Percentiles rank a stretch among this genome's conserved stretches.
phyloP scores from a whole-genome alignment of 371 early-diverging fungal genomes.

The Sporodiniella umbellata region DNA sequence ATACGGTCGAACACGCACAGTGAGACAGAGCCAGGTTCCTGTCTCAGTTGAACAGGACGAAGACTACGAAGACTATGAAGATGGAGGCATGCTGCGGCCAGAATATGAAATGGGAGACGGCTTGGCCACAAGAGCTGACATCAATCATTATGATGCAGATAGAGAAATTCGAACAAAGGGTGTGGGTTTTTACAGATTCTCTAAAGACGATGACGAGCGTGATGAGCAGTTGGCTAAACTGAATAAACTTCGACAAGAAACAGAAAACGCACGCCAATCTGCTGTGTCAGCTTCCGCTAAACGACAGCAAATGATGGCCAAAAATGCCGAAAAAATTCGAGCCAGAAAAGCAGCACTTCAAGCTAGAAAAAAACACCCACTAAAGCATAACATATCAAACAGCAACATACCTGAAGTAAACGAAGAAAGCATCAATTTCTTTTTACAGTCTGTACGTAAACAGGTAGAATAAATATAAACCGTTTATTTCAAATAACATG shows the following conservation, averaged over 20 bases:
- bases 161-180: constrained; percentile 70
- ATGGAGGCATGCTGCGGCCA: constrained; percentile 3
- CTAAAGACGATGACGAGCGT: constrained; percentile 67
- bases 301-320: constrained; percentile 45
- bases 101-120: constrained; percentile 10
- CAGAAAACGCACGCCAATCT: constrained; percentile 39
- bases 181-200: constrained; percentile 73
- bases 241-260: constrained; percentile 56
- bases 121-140: constrained; percentile 23
- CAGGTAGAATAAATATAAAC: constrained; percentile 14
- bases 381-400: constrained; percentile 9
- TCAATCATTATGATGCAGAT: constrained; percentile 54
- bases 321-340: constrained; percentile 45
- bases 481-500: constrained; percentile 45
- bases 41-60: background rate
- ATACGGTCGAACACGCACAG: constrained; percentile 74
- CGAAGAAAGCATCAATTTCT: constrained; percentile 31
- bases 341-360: constrained; percentile 30
- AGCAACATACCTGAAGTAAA: constrained; percentile 9
- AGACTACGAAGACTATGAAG: too few relatives aligned
- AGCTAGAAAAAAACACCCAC: constrained; percentile 24
- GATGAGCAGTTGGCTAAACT: constrained; percentile 62
- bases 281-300: constrained; percentile 38
- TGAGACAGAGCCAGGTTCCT: constrained; percentile 64
- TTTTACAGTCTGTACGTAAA: constrained; percentile 27